Evolutionary conservation across 2,329 filamentous ascomycete species (phyloP).

Genomic region (Botryotinia narcissicola): DNA sequence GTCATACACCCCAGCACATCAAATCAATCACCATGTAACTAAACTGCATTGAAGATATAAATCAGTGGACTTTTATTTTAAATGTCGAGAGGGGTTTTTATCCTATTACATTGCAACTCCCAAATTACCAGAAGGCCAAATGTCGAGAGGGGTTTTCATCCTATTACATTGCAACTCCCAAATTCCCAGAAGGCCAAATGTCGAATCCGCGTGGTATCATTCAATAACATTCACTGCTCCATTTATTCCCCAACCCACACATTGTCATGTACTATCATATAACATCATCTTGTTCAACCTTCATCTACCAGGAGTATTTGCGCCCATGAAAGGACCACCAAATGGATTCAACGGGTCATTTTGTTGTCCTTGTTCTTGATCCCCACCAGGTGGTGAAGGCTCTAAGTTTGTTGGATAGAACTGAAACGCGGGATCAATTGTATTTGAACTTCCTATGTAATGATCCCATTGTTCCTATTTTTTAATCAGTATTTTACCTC

Average conservation of each 20-base stretch:
- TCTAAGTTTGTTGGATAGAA: conserved; percentile 35
- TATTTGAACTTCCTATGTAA: conserved; percentile 59
- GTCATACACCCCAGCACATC: no score
- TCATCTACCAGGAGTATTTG: conserved; percentile 37
- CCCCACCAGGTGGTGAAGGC: conserved; percentile 25
- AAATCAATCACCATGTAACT: neutral
- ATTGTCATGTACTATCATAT: neutral
- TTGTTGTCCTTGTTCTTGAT: conserved; percentile 13
- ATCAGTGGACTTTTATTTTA: neutral
- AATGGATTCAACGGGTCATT: conserved; percentile 26
- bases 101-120: neutral
- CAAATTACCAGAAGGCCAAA: no score
- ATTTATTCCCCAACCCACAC: neutral
- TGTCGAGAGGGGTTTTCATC: neutral
- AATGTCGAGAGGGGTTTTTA: neutral
- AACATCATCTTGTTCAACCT: neutral
- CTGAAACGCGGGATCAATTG: conserved; percentile 35
- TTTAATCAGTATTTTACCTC: neutral
- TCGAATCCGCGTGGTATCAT: neutral
- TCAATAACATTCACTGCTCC: neutral
- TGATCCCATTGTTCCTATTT: conserved; percentile 65
- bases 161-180: neutral
- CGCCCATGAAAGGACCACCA: conserved; percentile 39
- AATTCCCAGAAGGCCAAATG: neutral
- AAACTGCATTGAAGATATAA: neutral